These are phyloP conservation scores for Knufia fluminis DNA, from an alignment of 2,329 filamentous ascomycete species.

Conservation along the genomic window DNA sequence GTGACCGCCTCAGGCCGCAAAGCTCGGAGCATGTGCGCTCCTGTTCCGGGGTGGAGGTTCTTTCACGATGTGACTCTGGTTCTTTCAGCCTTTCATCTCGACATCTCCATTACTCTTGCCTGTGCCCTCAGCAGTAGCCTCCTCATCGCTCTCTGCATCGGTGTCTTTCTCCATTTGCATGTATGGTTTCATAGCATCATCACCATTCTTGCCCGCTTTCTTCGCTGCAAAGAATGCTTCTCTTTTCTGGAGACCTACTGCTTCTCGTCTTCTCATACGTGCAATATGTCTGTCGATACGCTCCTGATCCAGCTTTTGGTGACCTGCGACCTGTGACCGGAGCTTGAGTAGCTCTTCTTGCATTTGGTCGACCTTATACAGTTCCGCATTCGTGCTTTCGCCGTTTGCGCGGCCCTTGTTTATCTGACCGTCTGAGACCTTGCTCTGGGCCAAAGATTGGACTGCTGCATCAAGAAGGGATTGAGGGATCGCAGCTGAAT, in stretches of 20 bases:
- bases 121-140: neutral
- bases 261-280: slow-evolving; percentile 32
- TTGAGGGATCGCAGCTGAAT: slow-evolving; percentile 21
- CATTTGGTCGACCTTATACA: slow-evolving; percentile 20
- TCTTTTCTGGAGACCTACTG: slow-evolving; percentile 31
- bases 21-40: neutral
- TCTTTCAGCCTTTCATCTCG: slow-evolving; percentile 3
- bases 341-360: slow-evolving; percentile 33
- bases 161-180: slow-evolving; percentile 27
- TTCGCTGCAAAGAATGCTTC: slow-evolving; percentile 38
- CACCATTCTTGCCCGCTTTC: slow-evolving; percentile 34
- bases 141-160: slow-evolving; percentile 28
- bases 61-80: no score
- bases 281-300: slow-evolving; percentile 30
- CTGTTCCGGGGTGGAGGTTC: no score
- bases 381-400: slow-evolving; percentile 18
- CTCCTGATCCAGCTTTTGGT: slow-evolving; percentile 31
- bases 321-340: slow-evolving; percentile 26
- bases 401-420: slow-evolving; percentile 20
- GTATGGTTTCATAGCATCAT: slow-evolving; percentile 30
- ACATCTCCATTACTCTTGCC: neutral
- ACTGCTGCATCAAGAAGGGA: slow-evolving; percentile 21
- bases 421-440: slow-evolving; percentile 8
- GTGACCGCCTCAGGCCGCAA: neutral
- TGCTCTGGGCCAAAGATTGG: slow-evolving; percentile 11